Evolutionary conservation across 1,139 yeast species (phyloP).

Genomic region (Pichia kudriavzevii): DNA sequence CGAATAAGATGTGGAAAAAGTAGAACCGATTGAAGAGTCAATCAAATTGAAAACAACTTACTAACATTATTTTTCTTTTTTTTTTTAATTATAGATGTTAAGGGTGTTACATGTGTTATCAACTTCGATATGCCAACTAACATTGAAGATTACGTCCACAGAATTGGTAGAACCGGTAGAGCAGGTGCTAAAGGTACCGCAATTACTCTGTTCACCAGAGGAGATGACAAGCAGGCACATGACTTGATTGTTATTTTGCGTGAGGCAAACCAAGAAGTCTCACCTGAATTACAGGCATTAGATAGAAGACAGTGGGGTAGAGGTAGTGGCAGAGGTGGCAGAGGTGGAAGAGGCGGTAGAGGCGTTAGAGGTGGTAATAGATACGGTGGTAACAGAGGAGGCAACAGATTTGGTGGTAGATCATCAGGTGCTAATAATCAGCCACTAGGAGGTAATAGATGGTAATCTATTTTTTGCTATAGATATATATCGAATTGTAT

Average conservation of each 20-base stretch:
- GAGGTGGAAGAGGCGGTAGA: constrained; percentile 41
- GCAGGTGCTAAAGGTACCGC: constrained; percentile 97
- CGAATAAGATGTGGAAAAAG: too few species aligned
- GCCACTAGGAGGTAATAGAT: constrained; percentile 24
- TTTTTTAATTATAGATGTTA: constrained; percentile 60
- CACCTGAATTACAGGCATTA: constrained; percentile 51
- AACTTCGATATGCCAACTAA: constrained; percentile 98
- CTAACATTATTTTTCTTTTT: constrained; percentile 8
- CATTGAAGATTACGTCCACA: constrained; percentile 94
- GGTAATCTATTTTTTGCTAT: constrained; percentile 3
- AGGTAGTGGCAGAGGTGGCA: constrained; percentile 44
- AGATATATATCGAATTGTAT: not conserved
- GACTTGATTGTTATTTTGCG: constrained; percentile 83
- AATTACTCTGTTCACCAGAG: constrained; percentile 86
- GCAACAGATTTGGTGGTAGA: constrained; percentile 31
- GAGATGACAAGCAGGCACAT: constrained; percentile 80
- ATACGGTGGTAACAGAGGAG: constrained; percentile 45
- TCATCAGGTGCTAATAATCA: constrained; percentile 22
- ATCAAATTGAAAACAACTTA: too few species aligned
- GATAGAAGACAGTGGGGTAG: constrained; percentile 43
- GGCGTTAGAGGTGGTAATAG: constrained; percentile 46
- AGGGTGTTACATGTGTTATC: constrained; percentile 88
- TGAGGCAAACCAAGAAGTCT: constrained; percentile 91
- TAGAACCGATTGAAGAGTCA: too few species aligned
- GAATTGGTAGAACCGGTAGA: constrained; percentile 98